Base-by-base conservation (phyloP, 148 eudicot genomes). In the Agrostemma githago region DNA sequence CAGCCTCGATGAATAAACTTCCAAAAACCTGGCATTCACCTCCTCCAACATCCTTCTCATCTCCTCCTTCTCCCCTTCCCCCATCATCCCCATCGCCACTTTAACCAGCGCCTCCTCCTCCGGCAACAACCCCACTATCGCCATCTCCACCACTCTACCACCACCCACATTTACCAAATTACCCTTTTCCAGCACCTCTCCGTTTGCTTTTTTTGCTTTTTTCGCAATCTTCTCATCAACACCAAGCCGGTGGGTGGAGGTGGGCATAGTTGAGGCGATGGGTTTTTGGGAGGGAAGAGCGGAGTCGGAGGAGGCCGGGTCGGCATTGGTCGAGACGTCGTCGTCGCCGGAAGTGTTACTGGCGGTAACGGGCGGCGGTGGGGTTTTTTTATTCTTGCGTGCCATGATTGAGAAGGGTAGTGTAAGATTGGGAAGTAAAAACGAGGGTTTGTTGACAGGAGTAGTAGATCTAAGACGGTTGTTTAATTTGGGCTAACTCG, bases 1-100 rank as follows among this genome's bases (percentile, higher is more conserved):
- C 71, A 67, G 42, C 71, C 21, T 67, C 56, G 19, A 67, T 54
- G 44, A 67, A 67, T 67, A 67, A 12, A 16, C 71, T 5, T 67
- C 71, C 71, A 43, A 42, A 67, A 42, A 67, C 15, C 38, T 54
- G 37, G 4, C 71, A 19, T 67, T 67, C 37, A 54, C 54, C 53
- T 67, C 42, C 56, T 19, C 14, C 4, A 67, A 34, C 34, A 43
- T 42, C 54, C 19, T 42, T 2, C 4, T 17, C 19, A 67, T 20
- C 26, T 67, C 70, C 34, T 2, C 12, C 9, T 10, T 67, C 70
- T 67, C 70, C 54, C 34, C 34, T 2, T 42, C 70, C 51, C 34
- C 70, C 51, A 67, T 48, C 39, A 5, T 70, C 79, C 38, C 54
- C 34, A 71, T 0, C 40, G 11, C 53, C 17, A 46, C 48, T 44